Evolutionary conservation across 768 basidiomycete genomes (phyloP).

Genomic region (Amanita inopinata): DNA sequence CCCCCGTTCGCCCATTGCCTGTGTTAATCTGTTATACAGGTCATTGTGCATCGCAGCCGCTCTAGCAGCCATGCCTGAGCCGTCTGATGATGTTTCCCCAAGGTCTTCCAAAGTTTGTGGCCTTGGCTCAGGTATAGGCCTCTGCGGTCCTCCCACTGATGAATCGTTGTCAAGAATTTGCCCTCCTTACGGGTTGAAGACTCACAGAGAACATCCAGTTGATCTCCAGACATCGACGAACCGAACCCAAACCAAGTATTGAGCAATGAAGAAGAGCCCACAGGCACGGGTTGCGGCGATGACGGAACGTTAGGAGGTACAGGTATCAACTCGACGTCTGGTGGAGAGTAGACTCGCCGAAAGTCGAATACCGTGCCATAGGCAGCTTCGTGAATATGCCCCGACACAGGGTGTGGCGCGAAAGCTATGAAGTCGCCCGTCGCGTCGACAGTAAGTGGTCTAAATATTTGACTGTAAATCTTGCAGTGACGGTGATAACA

Average conservation of each 20-base stretch:
- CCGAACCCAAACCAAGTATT: conserved; percentile 47
- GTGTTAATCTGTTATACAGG: conserved; percentile 37
- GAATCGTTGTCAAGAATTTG: conserved; percentile 1
- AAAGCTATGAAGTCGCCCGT: conserved; percentile 48
- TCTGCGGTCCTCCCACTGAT: conserved; percentile 57
- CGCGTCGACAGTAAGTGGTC: conserved; percentile 33
- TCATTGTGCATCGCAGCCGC: conserved; percentile 27
- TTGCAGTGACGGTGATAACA: not conserved
- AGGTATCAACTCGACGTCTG: conserved; percentile 41
- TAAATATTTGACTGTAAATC: conserved; percentile 8
- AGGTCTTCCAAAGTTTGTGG: not conserved
- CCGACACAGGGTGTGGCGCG: conserved; percentile 23
- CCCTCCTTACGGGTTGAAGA: conserved; percentile 8
- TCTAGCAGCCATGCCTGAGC: conserved; percentile 21
- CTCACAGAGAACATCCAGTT: conserved; percentile 53
- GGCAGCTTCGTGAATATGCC: conserved; percentile 25
- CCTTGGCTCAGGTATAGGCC: conserved; percentile 37
- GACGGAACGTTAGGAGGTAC: conserved; percentile 35
- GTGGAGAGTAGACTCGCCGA: conserved; percentile 37
- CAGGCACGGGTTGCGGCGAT: conserved; percentile 52
- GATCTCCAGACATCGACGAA: conserved; percentile 42
- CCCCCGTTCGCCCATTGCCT: conserved; percentile 58
- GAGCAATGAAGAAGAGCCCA: conserved; percentile 46
- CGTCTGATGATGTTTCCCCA: conserved; percentile 9
- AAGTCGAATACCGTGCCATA: conserved; percentile 55